phyloP scores from a whole-genome alignment of 2,329 filamentous ascomycete genomes.

The Venturia aucupariae region DNA sequence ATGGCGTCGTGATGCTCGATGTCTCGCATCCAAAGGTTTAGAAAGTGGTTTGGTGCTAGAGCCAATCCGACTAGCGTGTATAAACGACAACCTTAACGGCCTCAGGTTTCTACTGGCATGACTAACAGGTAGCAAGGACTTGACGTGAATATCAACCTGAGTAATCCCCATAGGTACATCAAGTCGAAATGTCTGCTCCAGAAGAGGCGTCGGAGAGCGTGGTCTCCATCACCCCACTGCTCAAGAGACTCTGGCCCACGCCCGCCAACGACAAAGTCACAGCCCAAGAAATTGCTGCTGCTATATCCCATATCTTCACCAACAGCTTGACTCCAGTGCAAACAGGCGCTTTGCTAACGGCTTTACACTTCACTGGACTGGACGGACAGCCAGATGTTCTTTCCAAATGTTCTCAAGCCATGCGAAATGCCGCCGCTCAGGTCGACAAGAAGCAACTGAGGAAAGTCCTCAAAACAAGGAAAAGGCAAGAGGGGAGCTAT shows the following conservation, averaged over 20 bases:
- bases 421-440: conserved; percentile 68
- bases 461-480: conserved; percentile 50
- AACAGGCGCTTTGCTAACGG: conserved; percentile 76
- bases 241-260: conserved; percentile 61
- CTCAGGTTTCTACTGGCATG: background rate
- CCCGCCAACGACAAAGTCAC: conserved; percentile 47
- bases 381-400: conserved; percentile 81
- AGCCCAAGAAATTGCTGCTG: conserved; percentile 77
- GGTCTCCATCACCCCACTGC: conserved; percentile 57
- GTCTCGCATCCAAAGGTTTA: background rate
- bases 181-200: background rate
- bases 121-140: background rate
- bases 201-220: background rate
- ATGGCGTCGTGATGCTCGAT: background rate
- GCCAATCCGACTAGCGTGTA: background rate
- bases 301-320: conserved; percentile 84
- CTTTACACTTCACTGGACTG: conserved; percentile 81
- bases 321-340: conserved; percentile 83
- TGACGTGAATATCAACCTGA: too few species aligned
- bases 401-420: conserved; percentile 70
- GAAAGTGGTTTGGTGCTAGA: background rate
- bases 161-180: too few species aligned
- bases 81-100: background rate
- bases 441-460: conserved; percentile 58
- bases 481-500: conserved; percentile 63